A percentile compares a stretch with the other conserved stretches of the same genome.
Conservation (phyloP, 2,329 filamentous ascomycete genomes). For the Aspergillus sp. region DNA sequence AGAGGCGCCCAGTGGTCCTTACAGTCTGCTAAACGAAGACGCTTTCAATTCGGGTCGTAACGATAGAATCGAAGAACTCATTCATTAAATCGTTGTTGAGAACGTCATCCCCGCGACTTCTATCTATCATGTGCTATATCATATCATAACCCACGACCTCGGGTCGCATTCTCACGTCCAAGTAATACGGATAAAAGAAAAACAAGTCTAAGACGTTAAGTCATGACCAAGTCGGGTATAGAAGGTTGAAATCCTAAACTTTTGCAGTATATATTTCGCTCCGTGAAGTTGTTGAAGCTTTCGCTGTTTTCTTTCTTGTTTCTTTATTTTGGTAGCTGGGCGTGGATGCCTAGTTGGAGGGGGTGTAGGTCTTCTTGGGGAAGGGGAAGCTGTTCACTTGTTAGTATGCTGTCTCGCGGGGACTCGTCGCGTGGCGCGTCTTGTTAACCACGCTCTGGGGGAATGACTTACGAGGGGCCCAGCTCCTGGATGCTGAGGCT, state of each 20-base stretch:
- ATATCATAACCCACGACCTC: conserved; percentile 6
- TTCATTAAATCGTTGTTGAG: conserved; percentile 36
- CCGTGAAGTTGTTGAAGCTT: background rate
- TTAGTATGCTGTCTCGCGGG: too few species aligned
- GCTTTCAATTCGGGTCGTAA: too few species aligned
- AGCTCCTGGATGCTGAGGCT: conserved; percentile 91
- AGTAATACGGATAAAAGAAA: conserved; percentile 4
- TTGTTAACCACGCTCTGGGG: background rate
- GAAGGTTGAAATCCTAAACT: conserved; percentile 40
- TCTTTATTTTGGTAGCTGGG: background rate
- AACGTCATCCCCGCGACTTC: conserved; percentile 25
- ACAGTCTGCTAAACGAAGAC: too few species aligned
- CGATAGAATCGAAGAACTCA: conserved; percentile 1
- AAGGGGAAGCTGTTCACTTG: conserved; percentile 64
- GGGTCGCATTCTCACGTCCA: conserved; percentile 9
- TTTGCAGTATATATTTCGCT: background rate
- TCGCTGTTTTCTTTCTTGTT: background rate
- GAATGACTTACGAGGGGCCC: conserved; percentile 84
- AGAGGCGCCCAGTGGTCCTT: too few species aligned
- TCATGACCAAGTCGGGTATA: conserved; percentile 34
- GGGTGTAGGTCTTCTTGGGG: conserved; percentile 73
- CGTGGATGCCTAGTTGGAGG: conserved; percentile 31
- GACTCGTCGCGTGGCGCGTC: too few species aligned
- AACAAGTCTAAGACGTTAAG: conserved; percentile 28
- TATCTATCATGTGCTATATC: conserved; percentile 12